These are phyloP conservation scores for Stromatinia cepivora DNA, from an alignment of 2,329 filamentous ascomycete genomes.

Conservation along the genomic window DNA sequence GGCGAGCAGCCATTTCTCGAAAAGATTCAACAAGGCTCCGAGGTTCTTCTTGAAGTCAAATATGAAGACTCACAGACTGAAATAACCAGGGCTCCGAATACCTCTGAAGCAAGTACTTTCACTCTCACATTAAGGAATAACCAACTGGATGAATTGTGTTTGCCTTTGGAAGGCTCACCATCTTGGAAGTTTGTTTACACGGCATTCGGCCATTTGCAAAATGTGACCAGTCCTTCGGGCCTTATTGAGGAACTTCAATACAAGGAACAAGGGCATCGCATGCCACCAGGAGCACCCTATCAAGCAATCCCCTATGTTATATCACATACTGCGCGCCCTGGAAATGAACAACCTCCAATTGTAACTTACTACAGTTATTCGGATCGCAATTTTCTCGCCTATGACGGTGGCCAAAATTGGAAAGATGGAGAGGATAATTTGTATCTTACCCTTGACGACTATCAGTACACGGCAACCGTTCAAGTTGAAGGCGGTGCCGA, in stretches of 20 bases:
- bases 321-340: constrained; percentile 15
- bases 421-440: constrained; percentile 14
- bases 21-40: constrained; percentile 16
- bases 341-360: constrained; percentile 10
- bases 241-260: constrained; percentile 17
- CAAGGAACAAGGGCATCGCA: constrained; percentile 7
- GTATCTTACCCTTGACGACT: constrained; percentile 9
- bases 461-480: constrained; percentile 14
- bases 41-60: constrained; percentile 16
- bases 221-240: constrained; percentile 5
- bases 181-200: constrained; percentile 19
- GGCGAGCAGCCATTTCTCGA: constrained; percentile 10
- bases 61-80: constrained; percentile 10
- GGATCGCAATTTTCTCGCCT: constrained; percentile 13
- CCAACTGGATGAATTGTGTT: background rate
- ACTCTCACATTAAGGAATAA: constrained; percentile 6
- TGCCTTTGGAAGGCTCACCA: constrained; percentile 3
- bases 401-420: background rate
- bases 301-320: constrained; percentile 16
- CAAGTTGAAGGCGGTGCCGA: constrained; percentile 5
- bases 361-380: constrained; percentile 12
- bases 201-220: background rate
- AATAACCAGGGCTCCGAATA: constrained; percentile 14
- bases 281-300: constrained; percentile 13
- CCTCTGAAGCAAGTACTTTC: constrained; percentile 13